Base-by-base conservation (phyloP, 2,329 filamentous ascomycete genomes). In the Calonectria henricotiae region DNA sequence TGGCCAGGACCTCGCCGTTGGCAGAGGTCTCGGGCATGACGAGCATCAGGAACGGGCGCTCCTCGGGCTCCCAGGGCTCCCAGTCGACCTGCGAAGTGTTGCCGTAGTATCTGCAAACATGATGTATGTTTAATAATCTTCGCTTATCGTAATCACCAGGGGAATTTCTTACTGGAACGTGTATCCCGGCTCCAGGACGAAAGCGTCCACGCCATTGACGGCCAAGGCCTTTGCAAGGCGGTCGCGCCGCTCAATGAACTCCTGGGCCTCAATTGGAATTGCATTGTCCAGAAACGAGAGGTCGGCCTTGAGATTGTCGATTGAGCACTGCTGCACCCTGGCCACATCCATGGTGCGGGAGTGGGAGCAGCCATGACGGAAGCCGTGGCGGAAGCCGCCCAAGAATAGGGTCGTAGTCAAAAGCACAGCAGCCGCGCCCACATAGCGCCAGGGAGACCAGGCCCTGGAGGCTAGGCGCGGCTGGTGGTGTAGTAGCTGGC, bases 31-130 rank as follows among this genome's bases (percentile, higher is more conserved):
- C 72, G 0, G 90, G 89, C 41, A 87, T 80, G 12, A 92, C 83
- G 20, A 91, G 75, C 88, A 92, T 91, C 25, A 92, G 78, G 68
- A 92, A 91, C 0, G 90, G 90, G 1, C 89, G 85, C 75, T 91
- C 89, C 74, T 91, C 89, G 0, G 89, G 89, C 82, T 91, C 89
- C 89, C 89, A 91, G 0, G 87, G 86, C 72, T 92, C 89, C 90
- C 89, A 91, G 70, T 91, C 87, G 0, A 77, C 78, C 75, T 91
- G 89, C 0, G 88, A 90, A 47, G 89, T 84, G 74, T 92, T 91
- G 55, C 85, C 89, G 75, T 90, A 92, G 78, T 91, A 86, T 43
- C 82, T 80, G 17, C 23, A n/a, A 15, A 3, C 23, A 4, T 4
- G 4, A 1, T 39, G 30, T 37, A 67, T 6, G 65, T 41, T n/a